Conservation (phyloP, 2,329 filamentous ascomycete species). For the Clathrospora elynae region DNA sequence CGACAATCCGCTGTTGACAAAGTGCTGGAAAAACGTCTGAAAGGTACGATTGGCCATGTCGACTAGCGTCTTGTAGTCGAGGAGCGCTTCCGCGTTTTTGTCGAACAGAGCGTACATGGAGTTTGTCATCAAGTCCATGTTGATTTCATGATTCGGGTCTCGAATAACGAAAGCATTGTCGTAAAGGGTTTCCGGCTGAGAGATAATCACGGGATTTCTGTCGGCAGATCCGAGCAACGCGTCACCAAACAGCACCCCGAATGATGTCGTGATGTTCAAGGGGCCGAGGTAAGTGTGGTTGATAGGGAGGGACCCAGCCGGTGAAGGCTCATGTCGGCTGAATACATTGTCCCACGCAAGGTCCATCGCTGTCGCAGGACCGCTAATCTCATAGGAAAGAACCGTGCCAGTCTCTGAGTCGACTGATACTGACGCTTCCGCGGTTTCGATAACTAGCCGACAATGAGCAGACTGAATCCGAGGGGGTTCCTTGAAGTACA, state of each 20-base stretch:
- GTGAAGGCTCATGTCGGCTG: too few species aligned
- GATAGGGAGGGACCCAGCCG: too few species aligned
- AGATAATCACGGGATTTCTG: background rate
- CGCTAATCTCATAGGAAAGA: conserved; percentile 11
- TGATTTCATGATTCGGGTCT: conserved; percentile 25
- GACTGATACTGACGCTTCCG: conserved; percentile 16
- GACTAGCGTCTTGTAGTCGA: conserved; percentile 17
- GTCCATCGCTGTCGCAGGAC: background rate
- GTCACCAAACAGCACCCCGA: conserved; percentile 19
- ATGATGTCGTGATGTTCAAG: conserved; percentile 16
- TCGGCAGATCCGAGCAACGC: conserved; percentile 18
- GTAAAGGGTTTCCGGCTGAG: background rate
- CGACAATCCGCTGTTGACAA: conserved; percentile 14
- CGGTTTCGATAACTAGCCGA: conserved; percentile 18
- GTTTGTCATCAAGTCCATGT: conserved; percentile 42
- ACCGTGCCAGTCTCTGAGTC: conserved; percentile 10
- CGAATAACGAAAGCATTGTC: conserved; percentile 36
- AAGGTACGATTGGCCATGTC: conserved; percentile 29
- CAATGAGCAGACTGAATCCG: conserved; percentile 22
- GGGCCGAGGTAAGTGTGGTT: conserved; percentile 4
- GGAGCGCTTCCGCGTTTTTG: conserved; percentile 24
- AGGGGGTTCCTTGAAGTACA: conserved; percentile 14
- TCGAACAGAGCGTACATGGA: conserved; percentile 33
- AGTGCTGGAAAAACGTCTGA: conserved; percentile 30
- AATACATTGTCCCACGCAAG: conserved; percentile 19